A percentile compares a stretch with the other conserved stretches of the same genome.
Evolutionary conservation across 768 basidiomycete species (phyloP).

Genomic region (Termitomyces sp.): DNA sequence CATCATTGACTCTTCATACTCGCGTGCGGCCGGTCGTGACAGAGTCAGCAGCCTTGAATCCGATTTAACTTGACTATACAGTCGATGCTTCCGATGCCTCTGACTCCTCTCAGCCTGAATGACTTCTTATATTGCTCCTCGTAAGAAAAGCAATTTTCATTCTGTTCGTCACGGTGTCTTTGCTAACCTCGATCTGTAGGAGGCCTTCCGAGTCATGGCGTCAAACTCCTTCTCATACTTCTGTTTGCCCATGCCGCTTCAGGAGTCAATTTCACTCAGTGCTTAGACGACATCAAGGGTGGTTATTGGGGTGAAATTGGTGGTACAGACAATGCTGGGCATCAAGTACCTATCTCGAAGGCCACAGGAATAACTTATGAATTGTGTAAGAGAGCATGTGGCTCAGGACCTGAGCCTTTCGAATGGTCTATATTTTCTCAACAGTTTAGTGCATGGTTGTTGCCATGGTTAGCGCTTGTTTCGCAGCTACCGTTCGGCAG

Average conservation of each 20-base stretch:
- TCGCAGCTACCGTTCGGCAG: constrained; percentile 49
- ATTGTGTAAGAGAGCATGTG: constrained; percentile 25
- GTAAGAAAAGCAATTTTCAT: neutral
- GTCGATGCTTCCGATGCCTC: neutral
- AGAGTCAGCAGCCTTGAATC: no score
- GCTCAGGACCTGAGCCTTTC: constrained; percentile 21
- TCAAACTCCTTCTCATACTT: constrained; percentile 1
- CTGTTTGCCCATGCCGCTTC: neutral
- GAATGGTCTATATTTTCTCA: constrained; percentile 32
- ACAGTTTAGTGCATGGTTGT: constrained; percentile 39
- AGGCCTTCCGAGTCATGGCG: neutral
- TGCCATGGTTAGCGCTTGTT: constrained; percentile 46
- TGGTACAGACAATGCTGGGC: constrained; percentile 24
- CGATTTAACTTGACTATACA: neutral
- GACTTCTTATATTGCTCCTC: neutral
- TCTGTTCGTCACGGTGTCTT: neutral
- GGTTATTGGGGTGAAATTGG: constrained; percentile 15
- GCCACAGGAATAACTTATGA: constrained; percentile 27
- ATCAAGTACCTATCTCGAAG: constrained; percentile 15
- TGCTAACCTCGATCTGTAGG: neutral
- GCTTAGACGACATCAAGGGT: constrained; percentile 15
- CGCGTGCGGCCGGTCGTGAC: no score
- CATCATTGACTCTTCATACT: no score
- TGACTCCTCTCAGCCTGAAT: neutral
- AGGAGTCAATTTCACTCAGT: constrained; percentile 17